These are phyloP conservation scores for Hygrophila difformis DNA, from an alignment of 257 asterid genomes.

Conservation along the genomic window DNA sequence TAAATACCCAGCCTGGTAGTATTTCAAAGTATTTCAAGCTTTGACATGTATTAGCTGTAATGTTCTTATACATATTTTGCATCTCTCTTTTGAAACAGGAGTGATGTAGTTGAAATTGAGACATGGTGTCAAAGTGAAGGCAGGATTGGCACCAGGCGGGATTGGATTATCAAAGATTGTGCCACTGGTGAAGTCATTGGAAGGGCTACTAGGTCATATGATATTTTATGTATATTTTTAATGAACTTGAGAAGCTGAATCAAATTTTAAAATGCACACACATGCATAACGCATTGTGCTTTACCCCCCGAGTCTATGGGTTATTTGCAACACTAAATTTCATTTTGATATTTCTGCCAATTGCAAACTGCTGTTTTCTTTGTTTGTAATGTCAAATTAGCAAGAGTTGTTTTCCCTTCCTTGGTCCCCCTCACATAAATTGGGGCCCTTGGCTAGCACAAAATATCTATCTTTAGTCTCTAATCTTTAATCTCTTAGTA, in stretches of 20 bases:
- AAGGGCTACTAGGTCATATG: conserved; percentile 79
- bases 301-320: no score
- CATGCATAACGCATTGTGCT: neutral
- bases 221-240: neutral
- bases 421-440: no score
- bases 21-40: no score
- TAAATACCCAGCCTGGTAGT: conserved; percentile 92
- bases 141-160: conserved; percentile 83
- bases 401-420: no score
- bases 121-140: conserved; percentile 99
- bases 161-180: conserved; percentile 83
- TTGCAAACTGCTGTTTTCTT: no score
- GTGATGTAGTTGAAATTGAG: conserved; percentile 92
- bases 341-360: no score
- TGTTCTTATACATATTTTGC: neutral
- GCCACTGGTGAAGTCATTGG: conserved; percentile 85
- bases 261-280: no score
- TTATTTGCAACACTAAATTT: no score
- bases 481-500: no score
- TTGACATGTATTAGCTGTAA: conserved; percentile 4
- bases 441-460: no score
- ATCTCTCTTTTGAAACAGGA: conserved; percentile 43
- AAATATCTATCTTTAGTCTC: no score
- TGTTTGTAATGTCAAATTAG: no score
- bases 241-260: neutral